phyloP scores from a whole-genome alignment of 1,284 basidiomycete species.

The Malassezia pachydermatis region DNA sequence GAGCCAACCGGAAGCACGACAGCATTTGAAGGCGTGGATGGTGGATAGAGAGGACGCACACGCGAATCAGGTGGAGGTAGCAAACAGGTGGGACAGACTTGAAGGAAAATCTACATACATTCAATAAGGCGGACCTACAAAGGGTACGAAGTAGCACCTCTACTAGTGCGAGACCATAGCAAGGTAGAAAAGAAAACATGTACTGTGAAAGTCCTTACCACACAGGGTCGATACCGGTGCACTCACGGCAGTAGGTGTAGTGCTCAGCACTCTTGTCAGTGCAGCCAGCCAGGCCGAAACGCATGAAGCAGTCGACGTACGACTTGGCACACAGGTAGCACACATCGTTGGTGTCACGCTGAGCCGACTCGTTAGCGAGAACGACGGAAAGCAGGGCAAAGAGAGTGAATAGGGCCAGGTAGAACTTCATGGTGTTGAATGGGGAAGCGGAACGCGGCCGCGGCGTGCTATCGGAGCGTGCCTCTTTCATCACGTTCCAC shows the following conservation, averaged over 20 bases:
- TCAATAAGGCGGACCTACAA: no score
- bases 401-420: background rate
- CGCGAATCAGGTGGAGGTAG: background rate
- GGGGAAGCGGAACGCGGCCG: background rate
- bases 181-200: no score
- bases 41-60: no score
- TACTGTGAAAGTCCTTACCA: slow-evolving; percentile 8
- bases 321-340: slow-evolving; percentile 13
- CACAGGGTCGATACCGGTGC: slow-evolving; percentile 9
- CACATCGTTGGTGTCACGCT: background rate
- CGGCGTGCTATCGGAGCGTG: background rate
- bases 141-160: no score
- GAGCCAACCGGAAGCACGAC: no score
- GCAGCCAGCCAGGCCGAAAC: slow-evolving; percentile 10
- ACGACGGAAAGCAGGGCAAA: background rate
- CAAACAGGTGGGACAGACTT: background rate
- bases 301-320: slow-evolving; percentile 17
- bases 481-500: background rate
- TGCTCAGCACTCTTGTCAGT: slow-evolving; percentile 15
- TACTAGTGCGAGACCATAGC: no score
- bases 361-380: background rate
- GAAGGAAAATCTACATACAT: no score
- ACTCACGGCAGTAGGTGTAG: slow-evolving; percentile 16
- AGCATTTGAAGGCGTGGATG: no score
- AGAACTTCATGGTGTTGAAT: background rate